Evolutionary conservation across 208 protist species (phyloP).

Genomic region (Trypanosoma scelopori): DNA sequence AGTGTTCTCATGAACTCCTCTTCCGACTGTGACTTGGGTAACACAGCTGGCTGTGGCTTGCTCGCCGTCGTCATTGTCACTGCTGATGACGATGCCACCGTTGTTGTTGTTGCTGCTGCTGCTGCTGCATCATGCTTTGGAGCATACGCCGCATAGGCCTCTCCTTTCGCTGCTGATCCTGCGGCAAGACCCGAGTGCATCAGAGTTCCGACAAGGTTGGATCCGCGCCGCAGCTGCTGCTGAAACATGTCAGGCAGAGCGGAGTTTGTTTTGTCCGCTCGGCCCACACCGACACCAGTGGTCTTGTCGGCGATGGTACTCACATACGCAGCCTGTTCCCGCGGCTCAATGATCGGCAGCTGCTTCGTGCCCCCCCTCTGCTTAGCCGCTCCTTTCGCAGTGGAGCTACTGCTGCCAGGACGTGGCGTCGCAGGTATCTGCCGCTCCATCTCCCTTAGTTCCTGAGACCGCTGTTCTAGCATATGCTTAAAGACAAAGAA

Average conservation of each 20-base stretch:
- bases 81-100: not conserved
- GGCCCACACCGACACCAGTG: constrained; percentile 41
- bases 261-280: constrained; percentile 18
- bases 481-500: constrained; percentile 68
- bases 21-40: not conserved
- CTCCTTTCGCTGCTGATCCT: not conserved
- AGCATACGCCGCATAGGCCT: not conserved
- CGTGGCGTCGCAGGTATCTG: constrained; percentile 20
- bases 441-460: constrained; percentile 29
- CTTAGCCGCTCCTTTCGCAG: not conserved
- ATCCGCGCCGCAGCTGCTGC: not conserved
- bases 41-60: not conserved
- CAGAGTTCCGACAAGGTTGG: not conserved
- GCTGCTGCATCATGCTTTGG: not conserved
- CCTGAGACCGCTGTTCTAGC: constrained; percentile 36
- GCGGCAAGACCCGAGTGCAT: not conserved
- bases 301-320: constrained; percentile 35
- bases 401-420: constrained; percentile 13
- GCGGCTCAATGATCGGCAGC: not conserved
- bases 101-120: not conserved
- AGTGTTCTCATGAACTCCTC: not conserved
- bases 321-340: constrained; percentile 19
- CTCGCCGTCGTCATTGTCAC: no score
- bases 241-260: constrained; percentile 24
- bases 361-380: constrained; percentile 12